Conservation (phyloP, 768 basidiomycete genomes). For the Pholiota microspora region DNA sequence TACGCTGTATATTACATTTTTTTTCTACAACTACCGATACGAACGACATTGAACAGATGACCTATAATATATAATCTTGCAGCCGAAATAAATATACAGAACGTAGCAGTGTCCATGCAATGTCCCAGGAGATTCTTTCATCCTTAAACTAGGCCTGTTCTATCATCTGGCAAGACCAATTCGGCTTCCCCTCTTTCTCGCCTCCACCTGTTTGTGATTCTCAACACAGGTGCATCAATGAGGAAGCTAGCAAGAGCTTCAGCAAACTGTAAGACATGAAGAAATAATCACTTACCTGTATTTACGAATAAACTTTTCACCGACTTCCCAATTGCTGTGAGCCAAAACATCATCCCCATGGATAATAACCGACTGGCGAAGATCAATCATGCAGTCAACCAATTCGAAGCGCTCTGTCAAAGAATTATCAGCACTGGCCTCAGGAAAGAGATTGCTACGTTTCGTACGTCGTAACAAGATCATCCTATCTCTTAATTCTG, state of each 20-base stretch:
- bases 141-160: constrained; percentile 4
- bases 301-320: constrained; percentile 78
- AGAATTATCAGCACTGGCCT: constrained; percentile 2
- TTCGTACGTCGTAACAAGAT: constrained; percentile 80
- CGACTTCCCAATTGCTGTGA: constrained; percentile 88
- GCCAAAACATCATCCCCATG: constrained; percentile 93
- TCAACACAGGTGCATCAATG: constrained; percentile 69
- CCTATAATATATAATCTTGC: constrained; percentile 8
- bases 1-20: constrained; percentile 1
- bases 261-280: neutral
- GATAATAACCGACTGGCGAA: constrained; percentile 64
- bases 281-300: constrained; percentile 58
- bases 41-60: constrained; percentile 5
- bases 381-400: constrained; percentile 76
- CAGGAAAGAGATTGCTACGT: neutral
- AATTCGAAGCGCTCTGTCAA: constrained; percentile 73
- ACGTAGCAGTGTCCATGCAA: neutral
- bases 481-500: constrained; percentile 87
- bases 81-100: neutral
- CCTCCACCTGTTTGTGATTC: constrained; percentile 84
- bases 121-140: neutral
- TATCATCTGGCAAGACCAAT: constrained; percentile 30
- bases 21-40: constrained; percentile 3
- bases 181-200: constrained; percentile 78
- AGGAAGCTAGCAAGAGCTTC: constrained; percentile 55